phyloP scores from a whole-genome alignment of 805 yeast species.

The Torulaspora microellipsoides region DNA sequence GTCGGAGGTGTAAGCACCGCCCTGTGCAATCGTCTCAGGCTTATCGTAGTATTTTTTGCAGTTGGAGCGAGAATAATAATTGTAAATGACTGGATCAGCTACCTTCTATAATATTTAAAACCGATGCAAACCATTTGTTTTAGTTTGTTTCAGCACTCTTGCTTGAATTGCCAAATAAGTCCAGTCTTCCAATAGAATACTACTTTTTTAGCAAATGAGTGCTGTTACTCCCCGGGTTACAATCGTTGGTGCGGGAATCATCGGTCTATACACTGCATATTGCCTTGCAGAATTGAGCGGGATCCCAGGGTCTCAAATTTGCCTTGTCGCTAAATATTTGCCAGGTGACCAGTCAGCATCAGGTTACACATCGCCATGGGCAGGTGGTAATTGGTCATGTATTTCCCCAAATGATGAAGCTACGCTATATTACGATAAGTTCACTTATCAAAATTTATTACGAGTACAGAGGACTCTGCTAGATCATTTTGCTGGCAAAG shows the following conservation, averaged over 20 bases:
- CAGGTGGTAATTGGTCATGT: slow-evolving; percentile 60
- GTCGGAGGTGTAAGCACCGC: no score
- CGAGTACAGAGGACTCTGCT: slow-evolving; percentile 46
- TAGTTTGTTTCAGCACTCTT: no score
- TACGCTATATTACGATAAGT: slow-evolving; percentile 49
- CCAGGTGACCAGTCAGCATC: slow-evolving; percentile 73
- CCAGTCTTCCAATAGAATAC: no score
- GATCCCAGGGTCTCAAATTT: slow-evolving; percentile 41
- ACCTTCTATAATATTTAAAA: no score
- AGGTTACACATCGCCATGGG: slow-evolving; percentile 77
- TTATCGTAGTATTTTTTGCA: no score
- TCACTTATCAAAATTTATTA: slow-evolving; percentile 48
- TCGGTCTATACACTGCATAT: slow-evolving; percentile 61
- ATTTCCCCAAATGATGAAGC: slow-evolving; percentile 55
- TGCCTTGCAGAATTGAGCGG: slow-evolving; percentile 43
- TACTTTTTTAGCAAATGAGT: background rate
- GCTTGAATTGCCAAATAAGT: no score
- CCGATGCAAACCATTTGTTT: no score
- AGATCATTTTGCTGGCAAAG: slow-evolving; percentile 35
- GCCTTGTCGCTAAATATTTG: slow-evolving; percentile 57
- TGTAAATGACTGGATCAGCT: no score
- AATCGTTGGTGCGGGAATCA: slow-evolving; percentile 54
- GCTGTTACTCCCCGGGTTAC: slow-evolving; percentile 5
- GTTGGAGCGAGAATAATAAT: no score
- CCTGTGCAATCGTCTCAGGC: no score